Conservation (phyloP, 1,284 basidiomycete genomes). For the Schizophyllum amplum region DNA sequence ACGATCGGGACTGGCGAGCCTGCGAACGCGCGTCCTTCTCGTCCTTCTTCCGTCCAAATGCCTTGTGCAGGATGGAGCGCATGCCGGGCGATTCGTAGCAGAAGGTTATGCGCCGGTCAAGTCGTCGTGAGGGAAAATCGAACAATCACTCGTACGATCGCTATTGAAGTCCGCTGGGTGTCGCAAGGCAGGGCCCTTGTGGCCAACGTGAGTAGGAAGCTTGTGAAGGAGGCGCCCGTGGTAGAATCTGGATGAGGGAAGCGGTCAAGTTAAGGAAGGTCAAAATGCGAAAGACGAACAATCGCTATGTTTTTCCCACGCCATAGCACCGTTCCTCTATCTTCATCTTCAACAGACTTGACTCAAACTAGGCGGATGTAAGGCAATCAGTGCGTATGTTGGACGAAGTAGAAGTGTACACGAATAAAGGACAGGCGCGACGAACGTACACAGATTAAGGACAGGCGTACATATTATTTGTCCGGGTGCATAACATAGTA, state of each 20-base stretch:
- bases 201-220: not conserved
- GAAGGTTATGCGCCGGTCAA: not conserved
- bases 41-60: conserved; percentile 66
- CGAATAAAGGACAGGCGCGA: too few species aligned
- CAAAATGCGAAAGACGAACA: not conserved
- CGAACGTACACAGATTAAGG: too few species aligned
- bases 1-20: conserved; percentile 32
- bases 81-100: conserved; percentile 23
- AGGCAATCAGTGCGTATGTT: too few species aligned
- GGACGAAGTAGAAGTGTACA: too few species aligned
- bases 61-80: conserved; percentile 70
- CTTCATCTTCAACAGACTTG: too few species aligned
- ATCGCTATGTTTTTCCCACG: not conserved
- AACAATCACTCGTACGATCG: not conserved
- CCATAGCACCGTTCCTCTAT: too few species aligned
- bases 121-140: not conserved
- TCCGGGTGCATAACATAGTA: too few species aligned
- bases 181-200: not conserved
- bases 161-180: not conserved
- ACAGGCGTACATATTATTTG: too few species aligned
- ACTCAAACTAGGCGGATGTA: too few species aligned
- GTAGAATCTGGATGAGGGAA: too few species aligned
- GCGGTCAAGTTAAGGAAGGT: too few species aligned
- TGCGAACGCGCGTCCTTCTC: conserved; percentile 34
- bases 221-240: too few species aligned